A percentile compares a stretch with the other conserved stretches of the same genome.
Evolutionary conservation across 805 yeast genomes (phyloP).

Genomic region (Kluyveromyces wickerhamii): DNA sequence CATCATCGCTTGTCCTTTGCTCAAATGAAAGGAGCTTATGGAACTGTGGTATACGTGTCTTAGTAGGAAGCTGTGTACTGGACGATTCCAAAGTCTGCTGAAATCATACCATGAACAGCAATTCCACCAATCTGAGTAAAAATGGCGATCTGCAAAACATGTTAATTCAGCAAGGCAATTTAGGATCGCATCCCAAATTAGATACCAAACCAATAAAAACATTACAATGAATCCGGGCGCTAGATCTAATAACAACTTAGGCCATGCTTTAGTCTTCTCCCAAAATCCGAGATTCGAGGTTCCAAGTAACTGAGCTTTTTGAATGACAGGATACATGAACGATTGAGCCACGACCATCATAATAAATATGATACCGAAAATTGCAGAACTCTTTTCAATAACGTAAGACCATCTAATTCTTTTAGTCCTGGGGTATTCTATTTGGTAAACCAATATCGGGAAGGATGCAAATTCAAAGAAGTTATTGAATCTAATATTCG

Average conservation of each 20-base stretch:
- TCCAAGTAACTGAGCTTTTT: slow-evolving; percentile 49
- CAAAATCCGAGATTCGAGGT: slow-evolving; percentile 19
- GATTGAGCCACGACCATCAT: slow-evolving; percentile 78
- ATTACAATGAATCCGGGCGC: slow-evolving; percentile 72
- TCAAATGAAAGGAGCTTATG: slow-evolving; percentile 63
- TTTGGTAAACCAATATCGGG: slow-evolving; percentile 82
- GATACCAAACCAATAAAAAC: slow-evolving; percentile 71
- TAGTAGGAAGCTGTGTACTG: slow-evolving; percentile 81
- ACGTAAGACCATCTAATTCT: slow-evolving; percentile 64
- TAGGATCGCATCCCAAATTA: slow-evolving; percentile 93
- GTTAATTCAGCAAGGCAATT: slow-evolving; percentile 88
- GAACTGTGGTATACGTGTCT: slow-evolving; percentile 93
- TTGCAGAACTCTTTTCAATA: slow-evolving; percentile 61
- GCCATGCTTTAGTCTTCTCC: slow-evolving; percentile 21
- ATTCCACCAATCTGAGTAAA: slow-evolving; percentile 98
- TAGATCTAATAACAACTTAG: slow-evolving; percentile 50
- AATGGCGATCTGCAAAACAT: slow-evolving; percentile 79
- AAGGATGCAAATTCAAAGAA: slow-evolving; percentile 77
- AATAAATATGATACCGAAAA: slow-evolving; percentile 76
- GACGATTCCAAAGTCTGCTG: slow-evolving; percentile 89
- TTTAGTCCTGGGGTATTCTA: slow-evolving; percentile 71
- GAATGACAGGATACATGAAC: slow-evolving; percentile 64
- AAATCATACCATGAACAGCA: slow-evolving; percentile 90
- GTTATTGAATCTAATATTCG: slow-evolving; percentile 54
- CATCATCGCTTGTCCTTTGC: slow-evolving; percentile 61